Base-by-base conservation (phyloP, 805 yeast genomes). In the Metschnikowia colocasiae region DNA sequence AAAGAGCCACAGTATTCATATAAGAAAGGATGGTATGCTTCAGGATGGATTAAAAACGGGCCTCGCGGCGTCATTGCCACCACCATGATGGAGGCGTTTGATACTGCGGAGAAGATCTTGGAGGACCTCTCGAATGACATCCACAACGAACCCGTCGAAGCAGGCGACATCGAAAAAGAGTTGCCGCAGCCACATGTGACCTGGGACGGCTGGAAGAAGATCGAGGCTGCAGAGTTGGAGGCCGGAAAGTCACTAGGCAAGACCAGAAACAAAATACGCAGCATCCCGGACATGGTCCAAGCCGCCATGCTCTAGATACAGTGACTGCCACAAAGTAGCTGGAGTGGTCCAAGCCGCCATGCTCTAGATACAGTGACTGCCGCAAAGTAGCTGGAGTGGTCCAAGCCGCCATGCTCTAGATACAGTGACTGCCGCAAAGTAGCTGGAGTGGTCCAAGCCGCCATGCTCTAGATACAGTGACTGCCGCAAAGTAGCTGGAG, bases 41-140 rank as follows among this genome's bases (percentile, higher is more conserved):
- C 90, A 7, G 99, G 99, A 0, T 94, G 99, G 99, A 83, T 90
- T 40, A 81, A 85, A 47, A 82, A 79, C 43, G 95, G 96, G 1
- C 86, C 96, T 6, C 77, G 78, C 25, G 99, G 99, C 1, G 95
- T 89, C 3, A 94, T 94, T 54, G 95, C 95, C 15, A 76, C 87
- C 12, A 89, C 98, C 0, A 87, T 92, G 85, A 78, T 84, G 76
- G 90, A 86, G 49, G 80, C 97, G 1, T 83, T 83, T 52, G 77
- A 80, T 7, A 83, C 92, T 0, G 92, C 89, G 0, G 87, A 81
- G 23, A 67, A 74, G 10, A 72, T 94, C 0, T 58, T 81, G 15
- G 69, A 74, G 31, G 96, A 89, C 56, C 65, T 76, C 20, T 49
- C 65, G n/a, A 61, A 62, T 30, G 68, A 59, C 2, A 35, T 59